phyloP scores from a whole-genome alignment of 2,329 filamentous ascomycete species.

The Coniochaeta ligniaria region DNA sequence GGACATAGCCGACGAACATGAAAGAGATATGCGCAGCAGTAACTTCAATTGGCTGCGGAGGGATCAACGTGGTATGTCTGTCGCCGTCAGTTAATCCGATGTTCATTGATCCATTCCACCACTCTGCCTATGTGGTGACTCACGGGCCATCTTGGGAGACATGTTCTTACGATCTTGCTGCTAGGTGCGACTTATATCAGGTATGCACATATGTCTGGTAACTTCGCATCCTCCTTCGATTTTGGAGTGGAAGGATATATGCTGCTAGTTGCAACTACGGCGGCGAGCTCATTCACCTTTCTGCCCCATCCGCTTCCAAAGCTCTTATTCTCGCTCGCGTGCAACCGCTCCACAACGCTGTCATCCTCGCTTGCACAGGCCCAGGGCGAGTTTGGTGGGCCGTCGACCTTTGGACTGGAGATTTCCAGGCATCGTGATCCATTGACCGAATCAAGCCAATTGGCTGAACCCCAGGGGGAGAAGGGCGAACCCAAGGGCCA shows the following conservation, averaged over 20 bases:
- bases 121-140: too few species aligned
- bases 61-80: background rate
- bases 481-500: background rate
- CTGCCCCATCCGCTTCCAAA: background rate
- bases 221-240: background rate
- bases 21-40: too few species aligned
- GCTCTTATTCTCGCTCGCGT: background rate
- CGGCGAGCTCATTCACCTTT: background rate
- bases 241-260: background rate
- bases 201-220: background rate
- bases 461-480: background rate
- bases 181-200: background rate
- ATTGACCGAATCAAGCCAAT: background rate
- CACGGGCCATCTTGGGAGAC: too few species aligned
- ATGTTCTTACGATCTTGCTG: background rate
- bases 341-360: background rate
- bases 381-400: background rate
- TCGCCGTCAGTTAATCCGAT: background rate
- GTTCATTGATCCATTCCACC: too few species aligned
- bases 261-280: background rate
- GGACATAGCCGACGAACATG: too few species aligned
- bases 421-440: background rate
- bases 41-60: background rate
- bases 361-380: background rate
- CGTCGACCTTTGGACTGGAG: background rate